These are phyloP conservation scores for Phytophthora pluvialis DNA, from an alignment of 352 stramenopile species.

Conservation along the genomic window DNA sequence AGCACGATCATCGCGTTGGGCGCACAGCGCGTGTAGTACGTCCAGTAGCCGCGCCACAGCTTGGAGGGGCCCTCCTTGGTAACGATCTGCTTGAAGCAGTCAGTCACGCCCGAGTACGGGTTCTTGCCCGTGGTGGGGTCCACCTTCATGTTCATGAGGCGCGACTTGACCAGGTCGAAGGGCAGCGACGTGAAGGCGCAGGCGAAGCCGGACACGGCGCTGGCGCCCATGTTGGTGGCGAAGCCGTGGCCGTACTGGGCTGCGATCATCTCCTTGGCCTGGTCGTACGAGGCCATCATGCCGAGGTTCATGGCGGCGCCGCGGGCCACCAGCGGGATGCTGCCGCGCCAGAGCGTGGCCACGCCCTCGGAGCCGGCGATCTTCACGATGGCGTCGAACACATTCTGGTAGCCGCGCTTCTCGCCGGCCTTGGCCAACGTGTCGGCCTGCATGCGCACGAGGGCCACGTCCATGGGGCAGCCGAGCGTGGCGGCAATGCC, in stretches of 20 bases:
- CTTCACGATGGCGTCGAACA: conserved; percentile 95
- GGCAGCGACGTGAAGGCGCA: conserved; percentile 98
- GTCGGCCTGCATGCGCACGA: conserved; percentile 98
- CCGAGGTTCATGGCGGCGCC: conserved; percentile 99
- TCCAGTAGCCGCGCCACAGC: conserved; percentile 98
- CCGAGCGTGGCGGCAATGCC: conserved; percentile 96
- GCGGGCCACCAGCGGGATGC: conserved; percentile 93
- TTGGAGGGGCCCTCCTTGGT: conserved; percentile 95
- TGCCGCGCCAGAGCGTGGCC: conserved; percentile 90
- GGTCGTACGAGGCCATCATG: conserved; percentile 99
- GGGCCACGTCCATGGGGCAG: conserved; percentile 97
- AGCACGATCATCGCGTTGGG: conserved; percentile 99
- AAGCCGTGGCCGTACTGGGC: conserved; percentile 74
- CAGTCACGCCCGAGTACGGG: conserved; percentile 95
- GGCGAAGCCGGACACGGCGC: conserved; percentile 96
- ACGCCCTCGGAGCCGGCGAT: conserved; percentile 91
- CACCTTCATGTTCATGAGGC: conserved; percentile 98
- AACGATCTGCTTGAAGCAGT: conserved; percentile 96
- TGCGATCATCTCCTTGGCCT: conserved; percentile 94
- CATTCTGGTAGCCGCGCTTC: conserved; percentile 98
- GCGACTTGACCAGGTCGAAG: conserved; percentile 99
- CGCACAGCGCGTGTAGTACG: conserved; percentile 98
- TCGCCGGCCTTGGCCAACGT: conserved; percentile 91
- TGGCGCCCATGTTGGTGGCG: conserved; percentile 93
- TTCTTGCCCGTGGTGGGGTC: conserved; percentile 90